These are phyloP conservation scores for Zychaea mexicana DNA, from an alignment of 371 early-diverging fungal species.

Conservation along the genomic window DNA sequence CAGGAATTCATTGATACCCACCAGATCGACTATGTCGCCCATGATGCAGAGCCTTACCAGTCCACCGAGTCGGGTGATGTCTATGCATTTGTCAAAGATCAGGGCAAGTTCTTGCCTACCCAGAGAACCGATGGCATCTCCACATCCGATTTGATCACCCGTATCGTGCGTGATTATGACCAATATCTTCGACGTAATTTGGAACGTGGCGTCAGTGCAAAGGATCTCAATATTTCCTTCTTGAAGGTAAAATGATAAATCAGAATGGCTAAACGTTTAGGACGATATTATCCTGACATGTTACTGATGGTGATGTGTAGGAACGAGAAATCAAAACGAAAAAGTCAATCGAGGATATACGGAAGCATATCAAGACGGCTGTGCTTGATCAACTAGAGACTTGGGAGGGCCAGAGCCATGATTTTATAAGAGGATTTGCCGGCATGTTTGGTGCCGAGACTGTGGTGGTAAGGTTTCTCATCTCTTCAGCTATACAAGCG, in stretches of 20 bases:
- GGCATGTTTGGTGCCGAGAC: constrained; percentile 71
- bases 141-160: constrained; percentile 94
- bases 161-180: constrained; percentile 96
- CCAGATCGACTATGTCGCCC: constrained; percentile 96
- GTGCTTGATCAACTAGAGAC: constrained; percentile 59
- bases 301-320: too few relatives aligned
- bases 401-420: constrained; percentile 78
- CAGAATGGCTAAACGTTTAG: too few relatives aligned
- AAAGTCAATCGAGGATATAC: constrained; percentile 69
- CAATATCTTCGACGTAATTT: constrained; percentile 91
- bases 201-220: constrained; percentile 87
- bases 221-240: constrained; percentile 91
- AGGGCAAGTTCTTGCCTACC: constrained; percentile 89
- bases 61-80: constrained; percentile 85
- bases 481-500: too few relatives aligned
- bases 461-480: constrained; percentile 49
- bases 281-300: too few relatives aligned
- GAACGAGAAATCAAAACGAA: constrained; percentile 79
- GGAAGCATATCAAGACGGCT: constrained; percentile 53
- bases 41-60: constrained; percentile 95
- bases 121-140: constrained; percentile 94
- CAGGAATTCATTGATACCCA: constrained; percentile 90
- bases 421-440: constrained; percentile 71
- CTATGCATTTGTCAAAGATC: constrained; percentile 91
- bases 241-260: constrained; percentile 77